Evolutionary conservation across 2,329 filamentous ascomycete species (phyloP), one percentile per base, ranked within the genome.

Genomic region (Cercospora canescens): DNA sequence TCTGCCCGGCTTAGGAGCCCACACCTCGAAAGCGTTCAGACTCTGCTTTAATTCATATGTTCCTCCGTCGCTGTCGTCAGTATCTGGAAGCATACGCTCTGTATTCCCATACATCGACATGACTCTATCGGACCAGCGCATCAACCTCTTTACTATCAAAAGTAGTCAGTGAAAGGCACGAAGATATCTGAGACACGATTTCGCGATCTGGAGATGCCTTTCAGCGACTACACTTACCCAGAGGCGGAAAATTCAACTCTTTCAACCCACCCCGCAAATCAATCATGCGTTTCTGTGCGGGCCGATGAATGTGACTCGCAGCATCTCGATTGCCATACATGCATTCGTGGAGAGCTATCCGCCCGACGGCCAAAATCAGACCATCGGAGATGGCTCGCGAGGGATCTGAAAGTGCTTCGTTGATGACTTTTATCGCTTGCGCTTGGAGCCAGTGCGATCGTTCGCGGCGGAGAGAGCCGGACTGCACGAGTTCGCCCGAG

Each of bases 271-370:
- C 76, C 9, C 76, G 70, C 62, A 75, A 67, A 30, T 70, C 68
- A 12, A 77, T 74, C 76, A 77, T 77, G 7, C 73, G 71, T 58
- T 70, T 64, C 67, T 77, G 76, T 9, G 76, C 75, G 0, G 76
- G 76, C 1, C 76, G 71, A 65, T 77, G 76, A 8, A 76, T 70
- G 2, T 63, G 48, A 28, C 70, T 71, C 4, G 74, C 73, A 3
- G 74, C 73, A 8, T 69, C 62, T 30, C 70, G 67, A 65, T 76
- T 71, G 12, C 76, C 75, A 57, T 77, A 77, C 71, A 77, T 71
- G 41, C 69, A 70, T 60, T 77, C 76, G 60, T 77, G 73, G 2
- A 76, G 64, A 9, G 75, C 75, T 16, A 77, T 76, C 16, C 76
- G 73, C 5, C 75, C 75, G 2, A 76, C 73, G 3, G 74, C 75